Percentiles rank a stretch among this genome's conserved stretches.
Evolutionary conservation across 345 rosid species (phyloP).

Genomic region (Populus ilicifolia): DNA sequence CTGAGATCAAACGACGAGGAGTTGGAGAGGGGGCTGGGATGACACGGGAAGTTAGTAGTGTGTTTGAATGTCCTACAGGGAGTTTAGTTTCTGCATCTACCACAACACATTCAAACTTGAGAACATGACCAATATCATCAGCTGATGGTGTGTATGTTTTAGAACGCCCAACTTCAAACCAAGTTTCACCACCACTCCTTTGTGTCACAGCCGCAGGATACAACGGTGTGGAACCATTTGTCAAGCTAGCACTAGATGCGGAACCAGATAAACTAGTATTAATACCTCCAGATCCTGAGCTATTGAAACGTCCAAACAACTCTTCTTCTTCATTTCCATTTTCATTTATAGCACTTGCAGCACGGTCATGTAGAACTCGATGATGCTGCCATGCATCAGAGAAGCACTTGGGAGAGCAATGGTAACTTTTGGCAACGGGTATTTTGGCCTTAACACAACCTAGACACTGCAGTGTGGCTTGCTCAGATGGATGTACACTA

Average conservation of each 20-base stretch:
- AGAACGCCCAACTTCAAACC: conserved; percentile 87
- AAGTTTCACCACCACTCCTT: conserved; percentile 83
- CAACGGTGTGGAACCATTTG: conserved; percentile 68
- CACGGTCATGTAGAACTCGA: conserved; percentile 89
- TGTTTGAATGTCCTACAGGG: conserved; percentile 58
- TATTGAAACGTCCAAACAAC: conserved; percentile 69
- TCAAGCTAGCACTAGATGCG: conserved; percentile 54
- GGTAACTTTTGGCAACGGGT: conserved; percentile 83
- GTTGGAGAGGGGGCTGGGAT: conserved; percentile 96
- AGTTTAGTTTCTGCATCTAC: conserved; percentile 73
- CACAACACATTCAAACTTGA: conserved; percentile 90
- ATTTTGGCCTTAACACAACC: conserved; percentile 86
- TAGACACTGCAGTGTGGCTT: conserved; percentile 82
- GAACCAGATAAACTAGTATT: conserved; percentile 60
- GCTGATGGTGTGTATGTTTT: conserved; percentile 94
- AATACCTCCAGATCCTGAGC: conserved; percentile 70
- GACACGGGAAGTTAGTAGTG: conserved; percentile 77
- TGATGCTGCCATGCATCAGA: conserved; percentile 99
- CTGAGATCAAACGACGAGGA: conserved; percentile 81
- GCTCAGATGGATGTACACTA: conserved; percentile 88
- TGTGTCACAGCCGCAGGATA: conserved; percentile 68
- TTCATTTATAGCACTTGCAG: conserved; percentile 73
- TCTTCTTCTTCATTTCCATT: conserved; percentile 91
- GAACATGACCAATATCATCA: conserved; percentile 87
- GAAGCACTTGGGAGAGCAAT: conserved; percentile 89